Base-by-base conservation (phyloP, 805 yeast species). In the Wickerhamomyces hampshirensis region DNA sequence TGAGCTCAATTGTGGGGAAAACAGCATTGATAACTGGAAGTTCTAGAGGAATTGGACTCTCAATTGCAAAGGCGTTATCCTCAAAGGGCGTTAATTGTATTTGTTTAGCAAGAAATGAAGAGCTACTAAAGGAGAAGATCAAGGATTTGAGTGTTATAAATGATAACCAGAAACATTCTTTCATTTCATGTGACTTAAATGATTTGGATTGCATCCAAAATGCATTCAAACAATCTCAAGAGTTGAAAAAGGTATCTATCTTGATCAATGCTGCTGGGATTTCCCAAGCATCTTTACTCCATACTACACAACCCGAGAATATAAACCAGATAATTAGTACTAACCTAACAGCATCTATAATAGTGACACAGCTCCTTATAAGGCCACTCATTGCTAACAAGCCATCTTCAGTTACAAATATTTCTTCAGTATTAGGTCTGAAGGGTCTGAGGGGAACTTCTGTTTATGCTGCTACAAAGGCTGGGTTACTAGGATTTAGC, bases 391-490 rank as follows among this genome's bases (percentile, higher is more conserved):
- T 81, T 35, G 50, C 62, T 40, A 58, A 54, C 31, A 50, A 39
- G 35, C 52, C 54, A 34, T 45, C 50, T 37, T 43, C 62, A 17
- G 73, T 86, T 11, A 50, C 85, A 23, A 84, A 82, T 50, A 58
- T 86, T 1, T 73, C 91, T 2, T 84, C 94, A 0, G 68, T 81
- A 6, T 59, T 86, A 16, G 75, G 82, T 0, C 30, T 62, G 4
- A 60, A 67, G 0, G 71, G 68, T 1, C 33, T 46, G 5, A 68
- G 71, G 4, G 94, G 94, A 1, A 69, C 87, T 0, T 43, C 76
- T 0, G 79, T 79, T 0, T 86, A 86, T 47, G 62, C 81, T 0
- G 84, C 88, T 0, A 64, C 82, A 35, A 86, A 86, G 51, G 78
- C 81, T 0, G 95, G 87, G 0, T 50, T 86, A 4, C 59, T 72